Evolutionary conservation across 805 yeast species (phyloP), one percentile per base, ranked within the genome.

Genomic region (Hanseniaspora opuntiae): DNA sequence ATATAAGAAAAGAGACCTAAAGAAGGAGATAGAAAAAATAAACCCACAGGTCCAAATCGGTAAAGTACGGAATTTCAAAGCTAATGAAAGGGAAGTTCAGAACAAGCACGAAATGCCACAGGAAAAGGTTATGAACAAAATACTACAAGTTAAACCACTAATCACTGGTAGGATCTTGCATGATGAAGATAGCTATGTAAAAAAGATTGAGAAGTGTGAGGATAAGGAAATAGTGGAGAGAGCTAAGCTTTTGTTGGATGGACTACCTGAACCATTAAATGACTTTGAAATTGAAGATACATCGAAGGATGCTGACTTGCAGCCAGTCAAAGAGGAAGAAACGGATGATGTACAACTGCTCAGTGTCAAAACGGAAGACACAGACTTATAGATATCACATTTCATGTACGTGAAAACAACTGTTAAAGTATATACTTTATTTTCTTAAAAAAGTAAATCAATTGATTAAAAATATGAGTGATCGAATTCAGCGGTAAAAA

Each of bases 191-290:
- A 22, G 22, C 10, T 30, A 5, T 32, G 11, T 14, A 5, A 44
- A 24, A 17, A 47, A 20, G 9, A 37, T 32, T 20, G 20, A 30
- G 7, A 36, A 28, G 32, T 44, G 22, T 37, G 25, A 12, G 6
- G 42, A 45, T 24, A 14, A 4, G 11, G 45, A 28, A 10, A 22
- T 40, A 9, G 32, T 39, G 16, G 32, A 44, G 16, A 24, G 49
- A 44, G 28, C 41, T 46, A 24, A 52, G 61, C 3, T 38, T 3
- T 58, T 65, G 44, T 67, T 74, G 38, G 62, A 63, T 1, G 46
- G 56, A 1, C 58, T 73, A 20, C 75, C 78, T 1, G 53, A 59
- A n/a, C 75, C 78, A 0, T 66, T 65, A 55, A 74, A 76, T 56
- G 77, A 75, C 48, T 75, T 72, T 56, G 78, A 75, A 54, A 63